phyloP scores from a whole-genome alignment of 176 grass and related monocot genomes.

The Aegilops longissima region DNA sequence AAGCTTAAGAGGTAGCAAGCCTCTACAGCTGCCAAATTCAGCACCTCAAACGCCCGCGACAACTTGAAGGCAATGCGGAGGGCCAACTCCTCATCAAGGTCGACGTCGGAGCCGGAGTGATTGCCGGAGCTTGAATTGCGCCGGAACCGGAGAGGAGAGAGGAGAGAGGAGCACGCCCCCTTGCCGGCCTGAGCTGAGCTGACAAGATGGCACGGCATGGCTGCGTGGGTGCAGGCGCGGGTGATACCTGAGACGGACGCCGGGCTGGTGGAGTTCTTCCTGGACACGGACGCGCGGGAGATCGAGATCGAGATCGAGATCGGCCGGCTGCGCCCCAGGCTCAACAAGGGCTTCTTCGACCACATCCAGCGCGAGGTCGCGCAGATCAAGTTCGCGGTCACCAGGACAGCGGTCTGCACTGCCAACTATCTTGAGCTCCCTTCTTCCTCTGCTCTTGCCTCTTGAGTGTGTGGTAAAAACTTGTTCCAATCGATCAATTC shows the following conservation, averaged over 20 bases:
- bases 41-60: too few relatives aligned
- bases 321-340: conserved; percentile 56
- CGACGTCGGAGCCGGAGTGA: too few relatives aligned
- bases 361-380: conserved; percentile 64
- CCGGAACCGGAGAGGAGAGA: too few relatives aligned
- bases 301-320: conserved; percentile 96
- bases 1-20: too few relatives aligned
- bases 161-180: neutral
- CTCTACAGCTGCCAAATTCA: too few relatives aligned
- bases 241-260: conserved; percentile 70
- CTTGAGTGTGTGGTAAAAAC: neutral
- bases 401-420: conserved; percentile 48
- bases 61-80: too few relatives aligned
- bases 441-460: neutral
- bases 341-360: conserved; percentile 75
- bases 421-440: neutral
- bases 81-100: too few relatives aligned
- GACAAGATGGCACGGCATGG: too few relatives aligned
- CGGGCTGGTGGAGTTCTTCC: conserved; percentile 84
- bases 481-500: neutral
- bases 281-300: conserved; percentile 89
- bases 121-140: too few relatives aligned
- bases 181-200: neutral
- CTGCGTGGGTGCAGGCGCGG: conserved; percentile 32
- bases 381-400: conserved; percentile 70